phyloP scores from a whole-genome alignment of 2,329 filamentous ascomycete species.

The Apiospora aurea region DNA sequence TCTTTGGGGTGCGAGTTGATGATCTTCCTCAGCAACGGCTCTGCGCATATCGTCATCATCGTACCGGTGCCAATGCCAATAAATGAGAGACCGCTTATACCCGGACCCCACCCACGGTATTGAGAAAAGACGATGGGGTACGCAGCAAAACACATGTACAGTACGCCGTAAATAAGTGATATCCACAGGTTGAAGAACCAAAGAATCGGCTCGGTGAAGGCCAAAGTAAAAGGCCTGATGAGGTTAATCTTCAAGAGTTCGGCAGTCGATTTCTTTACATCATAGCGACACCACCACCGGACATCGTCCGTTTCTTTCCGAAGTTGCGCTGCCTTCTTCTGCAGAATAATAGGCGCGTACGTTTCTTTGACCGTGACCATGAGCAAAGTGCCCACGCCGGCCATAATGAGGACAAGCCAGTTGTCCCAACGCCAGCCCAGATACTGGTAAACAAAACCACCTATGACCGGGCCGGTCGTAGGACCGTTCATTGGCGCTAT shows the following conservation, averaged over 20 bases:
- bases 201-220: slow-evolving; percentile 81
- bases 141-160: slow-evolving; percentile 90
- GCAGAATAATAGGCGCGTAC: slow-evolving; percentile 75
- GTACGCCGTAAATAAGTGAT: slow-evolving; percentile 83
- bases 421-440: slow-evolving; percentile 90
- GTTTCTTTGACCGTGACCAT: slow-evolving; percentile 74
- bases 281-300: slow-evolving; percentile 82
- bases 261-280: slow-evolving; percentile 70
- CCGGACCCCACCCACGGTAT: slow-evolving; percentile 77
- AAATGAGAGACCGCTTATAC: slow-evolving; percentile 79
- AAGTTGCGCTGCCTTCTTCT: slow-evolving; percentile 67
- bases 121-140: slow-evolving; percentile 85
- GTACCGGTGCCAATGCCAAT: slow-evolving; percentile 72
- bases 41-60: slow-evolving; percentile 65
- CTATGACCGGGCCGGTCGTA: slow-evolving; percentile 71
- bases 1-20: slow-evolving; percentile 81
- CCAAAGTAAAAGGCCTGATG: slow-evolving; percentile 78
- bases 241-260: slow-evolving; percentile 78
- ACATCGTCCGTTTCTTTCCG: slow-evolving; percentile 74
- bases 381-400: slow-evolving; percentile 65
- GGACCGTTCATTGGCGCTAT: slow-evolving; percentile 81
- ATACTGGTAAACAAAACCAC: slow-evolving; percentile 79
- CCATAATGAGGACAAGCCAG: slow-evolving; percentile 80
- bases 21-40: slow-evolving; percentile 77
- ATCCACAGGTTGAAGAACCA: slow-evolving; percentile 77